These are phyloP conservation scores for Pseudogymnoascus sp. DNA, from an alignment of 2,329 filamentous ascomycete genomes.

Conservation along the genomic window DNA sequence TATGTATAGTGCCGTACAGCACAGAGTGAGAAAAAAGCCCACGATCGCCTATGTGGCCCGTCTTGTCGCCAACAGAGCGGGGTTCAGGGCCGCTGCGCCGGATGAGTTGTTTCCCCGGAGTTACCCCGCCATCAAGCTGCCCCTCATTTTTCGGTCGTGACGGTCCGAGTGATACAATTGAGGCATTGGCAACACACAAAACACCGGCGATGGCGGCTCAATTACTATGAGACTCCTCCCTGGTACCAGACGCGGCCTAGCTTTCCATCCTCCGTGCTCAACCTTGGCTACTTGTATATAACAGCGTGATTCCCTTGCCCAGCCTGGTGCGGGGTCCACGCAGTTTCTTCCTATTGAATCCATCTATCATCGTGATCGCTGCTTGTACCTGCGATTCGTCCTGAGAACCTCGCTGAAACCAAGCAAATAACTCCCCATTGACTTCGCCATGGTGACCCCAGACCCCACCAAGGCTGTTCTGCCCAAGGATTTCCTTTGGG, in stretches of 20 bases:
- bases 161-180: conserved; percentile 41
- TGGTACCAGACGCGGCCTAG: neutral
- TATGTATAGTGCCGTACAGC: neutral
- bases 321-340: neutral
- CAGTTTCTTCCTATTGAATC: neutral
- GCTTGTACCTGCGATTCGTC: neutral
- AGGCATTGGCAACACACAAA: conserved; percentile 21
- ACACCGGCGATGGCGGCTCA: neutral
- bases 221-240: neutral
- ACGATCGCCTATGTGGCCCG: neutral
- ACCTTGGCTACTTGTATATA: neutral
- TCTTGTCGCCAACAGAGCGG: neutral
- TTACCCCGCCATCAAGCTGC: conserved; percentile 16
- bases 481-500: conserved; percentile 66
- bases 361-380: neutral
- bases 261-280: neutral
- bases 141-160: conserved; percentile 37
- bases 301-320: neutral
- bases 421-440: neutral
- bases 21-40: neutral
- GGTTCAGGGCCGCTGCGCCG: neutral
- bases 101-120: neutral
- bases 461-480: conserved; percentile 40
- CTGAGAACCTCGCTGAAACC: neutral
- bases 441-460: conserved; percentile 6